Evolutionary conservation across 139 green algal genomes (phyloP), one percentile per base, ranked within the genome.

Genomic region (Picochlorum sp.): DNA sequence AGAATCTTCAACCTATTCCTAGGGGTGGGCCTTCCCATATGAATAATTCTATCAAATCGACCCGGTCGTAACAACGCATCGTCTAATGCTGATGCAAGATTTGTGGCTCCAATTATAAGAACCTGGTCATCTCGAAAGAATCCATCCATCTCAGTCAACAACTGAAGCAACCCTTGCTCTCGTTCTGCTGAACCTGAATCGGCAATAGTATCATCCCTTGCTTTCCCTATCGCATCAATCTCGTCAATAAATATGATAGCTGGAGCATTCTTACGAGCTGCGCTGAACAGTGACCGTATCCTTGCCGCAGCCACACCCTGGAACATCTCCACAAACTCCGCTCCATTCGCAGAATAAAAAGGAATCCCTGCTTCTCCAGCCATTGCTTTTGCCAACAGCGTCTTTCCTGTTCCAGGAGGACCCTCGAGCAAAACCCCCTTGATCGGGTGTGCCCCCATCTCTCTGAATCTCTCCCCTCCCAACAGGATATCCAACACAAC

Each of bases 211-310:
- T 51, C 61, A 49, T 62, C 69, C 44, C 83, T 63, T 44, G 77
- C 70, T 60, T 80, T 98, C 24, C 89, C 94, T 49, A 99, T 95
- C 3, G 94, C 92, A 73, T 99, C 94, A 61, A 99, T 98, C 78
- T 98, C 93, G 65, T 98, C 92, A 16, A 99, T 98, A 82, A 99
- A 99, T 24, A 99, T 88, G 66, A 99, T 98, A 45, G 86, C 78
- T 1, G 94, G 94, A 3, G 87, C 71, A 47, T 87, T 81, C 64
- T 96, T 89, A 52, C 97, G 90, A 3, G 94, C 94, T 10, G 95
- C 83, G 1, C 79, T 56, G 80, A 99, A 99, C 18, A 99, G 81
- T 63, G 95, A 89, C 6, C 92, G 82, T 54, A 99, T 74, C 52
- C 85, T 73, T 16, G 81, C 73, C 6, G 83, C 79, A 4, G 85